A percentile compares a stretch with the other conserved stretches of the same genome.
Conservation (phyloP, 2,329 filamentous ascomycete species). For the Claviceps pusilla region DNA sequence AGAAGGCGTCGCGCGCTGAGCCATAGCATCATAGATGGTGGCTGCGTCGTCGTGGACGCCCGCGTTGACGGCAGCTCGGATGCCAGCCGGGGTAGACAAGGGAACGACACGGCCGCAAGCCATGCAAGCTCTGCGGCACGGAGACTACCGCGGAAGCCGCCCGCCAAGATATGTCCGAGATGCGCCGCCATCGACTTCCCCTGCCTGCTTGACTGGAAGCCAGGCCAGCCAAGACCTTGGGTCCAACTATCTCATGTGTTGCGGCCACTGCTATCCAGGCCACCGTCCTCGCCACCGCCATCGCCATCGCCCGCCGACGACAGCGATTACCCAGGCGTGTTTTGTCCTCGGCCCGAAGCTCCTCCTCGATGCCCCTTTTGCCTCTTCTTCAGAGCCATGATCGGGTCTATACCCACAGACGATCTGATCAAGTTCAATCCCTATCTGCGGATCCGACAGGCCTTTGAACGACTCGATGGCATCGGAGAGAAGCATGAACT, state of each 20-base stretch:
- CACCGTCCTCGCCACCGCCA: conserved; percentile 8
- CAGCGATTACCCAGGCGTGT: neutral
- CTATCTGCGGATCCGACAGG: conserved; percentile 23
- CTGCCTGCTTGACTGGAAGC: conserved; percentile 20
- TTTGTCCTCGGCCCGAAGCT: neutral
- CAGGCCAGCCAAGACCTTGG: conserved; percentile 22
- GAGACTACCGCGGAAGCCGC: neutral
- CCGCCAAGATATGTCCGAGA: conserved; percentile 15
- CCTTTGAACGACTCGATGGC: conserved; percentile 21
- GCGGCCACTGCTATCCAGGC: neutral
- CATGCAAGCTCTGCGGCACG: neutral
- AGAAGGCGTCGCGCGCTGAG: conserved; percentile 1
- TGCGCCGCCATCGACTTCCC: conserved; percentile 24
- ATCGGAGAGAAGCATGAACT: conserved; percentile 23
- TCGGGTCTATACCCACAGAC: conserved; percentile 12
- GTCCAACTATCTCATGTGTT: conserved; percentile 19
- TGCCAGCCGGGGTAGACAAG: neutral
- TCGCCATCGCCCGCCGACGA: conserved; percentile 7
- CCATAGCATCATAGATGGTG: neutral
- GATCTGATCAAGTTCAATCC: conserved; percentile 19
- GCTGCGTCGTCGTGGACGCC: conserved; percentile 14
- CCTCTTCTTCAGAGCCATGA: conserved; percentile 22
- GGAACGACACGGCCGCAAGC: neutral
- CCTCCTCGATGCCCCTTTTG: conserved; percentile 20
- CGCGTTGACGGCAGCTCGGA: conserved; percentile 13